Conservation (phyloP, 768 basidiomycete species). For the Agaricus subrufescens region DNA sequence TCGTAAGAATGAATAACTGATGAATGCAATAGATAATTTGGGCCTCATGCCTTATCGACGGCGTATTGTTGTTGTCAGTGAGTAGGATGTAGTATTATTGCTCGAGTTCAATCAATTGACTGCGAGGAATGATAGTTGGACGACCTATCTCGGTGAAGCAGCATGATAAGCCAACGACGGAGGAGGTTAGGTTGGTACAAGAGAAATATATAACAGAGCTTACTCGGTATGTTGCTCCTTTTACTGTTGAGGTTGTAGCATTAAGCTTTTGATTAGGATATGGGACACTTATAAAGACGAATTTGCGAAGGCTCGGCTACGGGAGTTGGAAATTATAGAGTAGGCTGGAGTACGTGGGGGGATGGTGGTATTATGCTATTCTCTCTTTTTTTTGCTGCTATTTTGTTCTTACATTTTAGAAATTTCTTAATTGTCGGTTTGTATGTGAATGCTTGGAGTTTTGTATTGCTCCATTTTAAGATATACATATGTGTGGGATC, state of each 20-base stretch:
- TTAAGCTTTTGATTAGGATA: slow-evolving; percentile 47
- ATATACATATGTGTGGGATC: no score
- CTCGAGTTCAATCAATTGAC: not conserved
- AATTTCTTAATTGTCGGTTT: no score
- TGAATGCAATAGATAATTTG: slow-evolving; percentile 64
- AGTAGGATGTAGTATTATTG: slow-evolving; percentile 31
- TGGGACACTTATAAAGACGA: slow-evolving; percentile 96
- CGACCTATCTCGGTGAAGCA: slow-evolving; percentile 78
- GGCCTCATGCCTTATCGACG: slow-evolving; percentile 95
- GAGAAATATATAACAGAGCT: slow-evolving; percentile 88
- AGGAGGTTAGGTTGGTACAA: slow-evolving; percentile 77
- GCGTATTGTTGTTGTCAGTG: slow-evolving; percentile 93
- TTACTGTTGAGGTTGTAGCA: not conserved
- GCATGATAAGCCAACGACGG: slow-evolving; percentile 75
- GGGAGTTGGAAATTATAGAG: slow-evolving; percentile 76
- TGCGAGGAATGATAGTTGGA: slow-evolving; percentile 56
- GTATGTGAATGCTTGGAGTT: no score
- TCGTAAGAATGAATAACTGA: not conserved
- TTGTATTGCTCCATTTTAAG: no score
- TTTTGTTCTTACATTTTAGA: no score
- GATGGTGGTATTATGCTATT: no score
- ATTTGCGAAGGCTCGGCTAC: slow-evolving; percentile 78
- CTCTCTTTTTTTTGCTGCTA: not conserved
- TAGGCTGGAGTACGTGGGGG: slow-evolving; percentile 22
- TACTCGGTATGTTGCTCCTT: slow-evolving; percentile 54